These are phyloP conservation scores for Radiomyces spectabilis DNA, from an alignment of 192 early-diverging fungal species.

Conservation along the genomic window DNA sequence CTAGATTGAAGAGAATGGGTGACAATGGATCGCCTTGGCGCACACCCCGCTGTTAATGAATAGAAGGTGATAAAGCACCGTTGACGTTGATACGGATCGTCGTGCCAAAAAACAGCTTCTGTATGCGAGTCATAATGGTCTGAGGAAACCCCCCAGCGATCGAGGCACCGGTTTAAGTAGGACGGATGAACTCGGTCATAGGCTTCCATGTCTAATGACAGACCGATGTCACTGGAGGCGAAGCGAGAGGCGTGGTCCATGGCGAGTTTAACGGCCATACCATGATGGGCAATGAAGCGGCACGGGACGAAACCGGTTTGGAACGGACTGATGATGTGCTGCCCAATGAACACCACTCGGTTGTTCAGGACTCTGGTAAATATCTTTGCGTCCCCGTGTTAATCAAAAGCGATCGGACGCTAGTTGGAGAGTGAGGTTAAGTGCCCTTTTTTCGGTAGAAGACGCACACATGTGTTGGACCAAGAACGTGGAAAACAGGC, in stretches of 20 bases:
- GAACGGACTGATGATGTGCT: conserved; percentile 1
- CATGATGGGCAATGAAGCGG: conserved; percentile 16
- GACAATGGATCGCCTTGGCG: conserved; percentile 30
- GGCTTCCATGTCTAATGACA: too few species aligned
- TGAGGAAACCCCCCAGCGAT: conserved; percentile 1
- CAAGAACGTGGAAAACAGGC: conserved; percentile 1
- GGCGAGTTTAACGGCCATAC: background rate
- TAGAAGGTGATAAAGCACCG: background rate
- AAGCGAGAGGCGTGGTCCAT: background rate
- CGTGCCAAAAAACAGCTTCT: background rate
- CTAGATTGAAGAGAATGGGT: conserved; percentile 20
- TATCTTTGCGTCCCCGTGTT: conserved; percentile 17
- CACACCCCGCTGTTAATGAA: conserved; percentile 14
- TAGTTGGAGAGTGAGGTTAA: conserved; percentile 7
- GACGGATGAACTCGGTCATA: conserved; percentile 21
- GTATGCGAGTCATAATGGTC: background rate
- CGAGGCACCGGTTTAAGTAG: conserved; percentile 4
- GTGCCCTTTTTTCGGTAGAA: conserved; percentile 24
- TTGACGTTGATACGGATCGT: conserved; percentile 18
- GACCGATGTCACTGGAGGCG: background rate
- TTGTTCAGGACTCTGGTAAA: background rate
- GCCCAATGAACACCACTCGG: background rate
- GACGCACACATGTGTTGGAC: conserved; percentile 6
- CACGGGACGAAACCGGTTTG: conserved; percentile 12
- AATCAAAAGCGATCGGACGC: conserved; percentile 12